phyloP scores from a whole-genome alignment of 345 rosid species.

The Laguncularia racemosa region DNA sequence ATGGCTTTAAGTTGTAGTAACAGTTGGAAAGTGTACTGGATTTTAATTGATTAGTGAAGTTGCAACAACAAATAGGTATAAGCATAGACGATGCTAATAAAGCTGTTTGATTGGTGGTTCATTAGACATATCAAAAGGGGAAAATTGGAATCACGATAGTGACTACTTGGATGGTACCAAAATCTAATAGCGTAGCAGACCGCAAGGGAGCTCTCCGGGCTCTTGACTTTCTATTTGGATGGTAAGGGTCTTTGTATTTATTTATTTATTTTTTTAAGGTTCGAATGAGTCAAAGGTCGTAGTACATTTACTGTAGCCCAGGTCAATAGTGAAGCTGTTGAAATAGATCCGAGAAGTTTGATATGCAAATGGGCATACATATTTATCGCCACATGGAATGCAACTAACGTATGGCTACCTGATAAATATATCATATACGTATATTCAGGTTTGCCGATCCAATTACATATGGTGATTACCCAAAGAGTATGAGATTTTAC shows the following conservation, averaged over 20 bases:
- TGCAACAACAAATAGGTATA: neutral
- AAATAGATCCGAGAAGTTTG: too few species aligned
- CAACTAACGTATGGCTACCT: too few species aligned
- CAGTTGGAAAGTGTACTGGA: neutral
- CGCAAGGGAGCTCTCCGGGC: conserved; percentile 10
- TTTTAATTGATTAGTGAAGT: neutral
- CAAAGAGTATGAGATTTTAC: conserved; percentile 32
- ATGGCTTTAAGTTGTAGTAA: too few species aligned
- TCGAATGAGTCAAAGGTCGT: too few species aligned
- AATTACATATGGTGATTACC: conserved; percentile 50
- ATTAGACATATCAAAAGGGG: conserved; percentile 32
- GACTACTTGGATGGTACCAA: conserved; percentile 21
- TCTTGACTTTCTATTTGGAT: conserved; percentile 12
- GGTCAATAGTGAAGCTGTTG: too few species aligned
- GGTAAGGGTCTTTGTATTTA: too few species aligned
- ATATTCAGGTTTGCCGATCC: conserved; percentile 42
- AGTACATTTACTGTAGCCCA: too few species aligned
- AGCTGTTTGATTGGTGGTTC: too few species aligned
- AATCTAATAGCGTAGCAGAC: conserved; percentile 8
- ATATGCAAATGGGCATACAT: too few species aligned
- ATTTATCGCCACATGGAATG: too few species aligned
- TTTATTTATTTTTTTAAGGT: too few species aligned
- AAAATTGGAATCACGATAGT: conserved; percentile 20
- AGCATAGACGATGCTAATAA: neutral
- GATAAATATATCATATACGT: too few species aligned